Conservation (phyloP, 805 yeast species). For the Ogataea thermomethanolica region DNA sequence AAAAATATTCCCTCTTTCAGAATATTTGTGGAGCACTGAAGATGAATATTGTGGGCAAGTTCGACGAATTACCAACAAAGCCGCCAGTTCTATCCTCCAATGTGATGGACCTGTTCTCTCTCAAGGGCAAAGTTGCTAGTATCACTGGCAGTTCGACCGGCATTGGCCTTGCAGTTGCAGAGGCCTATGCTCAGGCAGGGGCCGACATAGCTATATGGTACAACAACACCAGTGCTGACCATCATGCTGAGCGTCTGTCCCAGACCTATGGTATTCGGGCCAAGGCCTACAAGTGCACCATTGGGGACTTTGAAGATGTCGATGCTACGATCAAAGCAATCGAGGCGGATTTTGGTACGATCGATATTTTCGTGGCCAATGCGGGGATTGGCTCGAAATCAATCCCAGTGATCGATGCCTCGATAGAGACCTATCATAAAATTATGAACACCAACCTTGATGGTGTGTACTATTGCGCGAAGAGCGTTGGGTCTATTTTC, state of each 20-base stretch:
- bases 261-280: slow-evolving; percentile 56
- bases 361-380: slow-evolving; percentile 42
- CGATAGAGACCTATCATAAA: slow-evolving; percentile 27
- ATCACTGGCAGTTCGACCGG: slow-evolving; percentile 82
- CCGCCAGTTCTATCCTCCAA: slow-evolving; percentile 48
- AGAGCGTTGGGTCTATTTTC: slow-evolving; percentile 43
- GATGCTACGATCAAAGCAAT: slow-evolving; percentile 28
- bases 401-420: slow-evolving; percentile 39
- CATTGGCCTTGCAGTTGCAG: slow-evolving; percentile 78
- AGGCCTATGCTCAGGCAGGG: slow-evolving; percentile 82
- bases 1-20: neutral
- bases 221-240: slow-evolving; percentile 60
- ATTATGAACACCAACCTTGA: slow-evolving; percentile 45
- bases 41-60: slow-evolving; percentile 9
- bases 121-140: slow-evolving; percentile 79
- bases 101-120: slow-evolving; percentile 66
- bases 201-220: slow-evolving; percentile 77
- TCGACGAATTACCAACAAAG: slow-evolving; percentile 40
- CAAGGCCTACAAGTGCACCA: slow-evolving; percentile 62
- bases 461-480: slow-evolving; percentile 47
- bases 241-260: slow-evolving; percentile 53
- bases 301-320: slow-evolving; percentile 39
- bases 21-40: neutral
- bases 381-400: slow-evolving; percentile 40
- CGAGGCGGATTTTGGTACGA: slow-evolving; percentile 31